Evolutionary conservation across 2,329 filamentous ascomycete species (phyloP).

Genomic region (Cladophialophora immunda): DNA sequence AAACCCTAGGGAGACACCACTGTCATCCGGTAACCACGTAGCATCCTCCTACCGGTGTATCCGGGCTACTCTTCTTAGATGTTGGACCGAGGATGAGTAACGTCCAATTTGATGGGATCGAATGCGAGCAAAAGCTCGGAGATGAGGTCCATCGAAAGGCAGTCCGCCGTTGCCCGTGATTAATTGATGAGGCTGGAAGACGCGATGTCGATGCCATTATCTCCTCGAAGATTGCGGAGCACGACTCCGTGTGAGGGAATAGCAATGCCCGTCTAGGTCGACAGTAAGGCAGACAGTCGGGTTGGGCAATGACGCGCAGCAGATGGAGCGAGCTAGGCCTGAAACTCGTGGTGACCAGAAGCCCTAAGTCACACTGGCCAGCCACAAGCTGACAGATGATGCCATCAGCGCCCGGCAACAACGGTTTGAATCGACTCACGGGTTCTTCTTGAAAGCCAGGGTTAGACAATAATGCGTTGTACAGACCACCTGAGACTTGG

Average conservation of each 20-base stretch:
- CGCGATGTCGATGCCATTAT: not conserved
- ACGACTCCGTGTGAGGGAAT: not conserved
- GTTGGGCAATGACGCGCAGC: slow-evolving; percentile 34
- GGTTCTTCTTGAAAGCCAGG: not conserved
- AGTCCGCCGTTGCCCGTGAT: not conserved
- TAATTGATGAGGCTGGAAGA: slow-evolving; percentile 2
- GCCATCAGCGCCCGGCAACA: slow-evolving; percentile 19
- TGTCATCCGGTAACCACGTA: not conserved
- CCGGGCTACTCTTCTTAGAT: not conserved
- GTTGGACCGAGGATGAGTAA: not conserved
- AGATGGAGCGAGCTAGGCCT: slow-evolving; percentile 23
- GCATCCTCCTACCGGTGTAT: not conserved
- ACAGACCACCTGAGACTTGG: slow-evolving; percentile 19
- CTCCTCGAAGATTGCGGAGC: not conserved
- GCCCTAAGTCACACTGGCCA: slow-evolving; percentile 28
- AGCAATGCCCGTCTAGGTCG: not conserved
- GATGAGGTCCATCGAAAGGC: not conserved
- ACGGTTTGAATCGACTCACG: slow-evolving; percentile 13
- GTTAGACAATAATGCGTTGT: slow-evolving; percentile 15
- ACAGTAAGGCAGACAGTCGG: not conserved
- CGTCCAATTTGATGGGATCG: not conserved
- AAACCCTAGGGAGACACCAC: not conserved
- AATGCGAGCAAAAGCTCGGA: not conserved
- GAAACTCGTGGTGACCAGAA: slow-evolving; percentile 26
- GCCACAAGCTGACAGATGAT: slow-evolving; percentile 34